phyloP scores from a whole-genome alignment of 2,329 filamentous ascomycete genomes.

The Xylaria sp. region DNA sequence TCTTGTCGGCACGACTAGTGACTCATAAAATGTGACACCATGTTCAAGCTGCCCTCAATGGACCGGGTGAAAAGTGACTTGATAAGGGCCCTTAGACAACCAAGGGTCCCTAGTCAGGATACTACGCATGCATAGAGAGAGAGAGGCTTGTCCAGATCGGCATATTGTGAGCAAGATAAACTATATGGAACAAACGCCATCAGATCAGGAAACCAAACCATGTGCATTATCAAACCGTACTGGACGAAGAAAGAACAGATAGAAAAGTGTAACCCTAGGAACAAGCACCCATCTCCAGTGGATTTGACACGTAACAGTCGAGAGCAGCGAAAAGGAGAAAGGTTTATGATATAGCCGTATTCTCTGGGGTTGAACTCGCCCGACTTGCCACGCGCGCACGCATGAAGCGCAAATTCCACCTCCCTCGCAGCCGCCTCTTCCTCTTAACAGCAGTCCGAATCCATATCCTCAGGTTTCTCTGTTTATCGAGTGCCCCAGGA shows the following conservation, averaged over 20 bases:
- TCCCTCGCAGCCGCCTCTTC: constrained; percentile 29
- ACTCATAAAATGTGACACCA: constrained; percentile 4
- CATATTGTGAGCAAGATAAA: not conserved
- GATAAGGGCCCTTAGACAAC: not conserved
- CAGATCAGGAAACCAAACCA: constrained; percentile 31
- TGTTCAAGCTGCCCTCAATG: not conserved
- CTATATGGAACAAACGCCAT: constrained; percentile 2
- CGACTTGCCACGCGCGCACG: constrained; percentile 42
- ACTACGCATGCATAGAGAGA: not conserved
- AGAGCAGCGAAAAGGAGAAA: constrained; percentile 52
- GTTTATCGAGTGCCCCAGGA: constrained; percentile 36
- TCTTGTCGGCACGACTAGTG: not conserved
- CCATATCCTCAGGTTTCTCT: constrained; percentile 33
- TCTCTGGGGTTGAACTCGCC: constrained; percentile 44
- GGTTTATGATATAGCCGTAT: constrained; percentile 55
- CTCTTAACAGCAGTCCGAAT: constrained; percentile 38
- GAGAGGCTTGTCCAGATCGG: not conserved
- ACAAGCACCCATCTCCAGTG: constrained; percentile 41
- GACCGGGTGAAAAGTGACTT: not conserved
- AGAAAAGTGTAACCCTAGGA: constrained; percentile 41
- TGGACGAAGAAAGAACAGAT: constrained; percentile 40
- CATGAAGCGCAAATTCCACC: constrained; percentile 35
- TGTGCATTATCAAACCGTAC: constrained; percentile 42
- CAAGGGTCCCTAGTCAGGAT: not conserved
- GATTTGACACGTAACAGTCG: constrained; percentile 43